Evolutionary conservation across 495 filamentous ascomycete genomes (phyloP), one percentile per base, ranked within the genome.

Genomic region (Lasiosphaeria miniovina): DNA sequence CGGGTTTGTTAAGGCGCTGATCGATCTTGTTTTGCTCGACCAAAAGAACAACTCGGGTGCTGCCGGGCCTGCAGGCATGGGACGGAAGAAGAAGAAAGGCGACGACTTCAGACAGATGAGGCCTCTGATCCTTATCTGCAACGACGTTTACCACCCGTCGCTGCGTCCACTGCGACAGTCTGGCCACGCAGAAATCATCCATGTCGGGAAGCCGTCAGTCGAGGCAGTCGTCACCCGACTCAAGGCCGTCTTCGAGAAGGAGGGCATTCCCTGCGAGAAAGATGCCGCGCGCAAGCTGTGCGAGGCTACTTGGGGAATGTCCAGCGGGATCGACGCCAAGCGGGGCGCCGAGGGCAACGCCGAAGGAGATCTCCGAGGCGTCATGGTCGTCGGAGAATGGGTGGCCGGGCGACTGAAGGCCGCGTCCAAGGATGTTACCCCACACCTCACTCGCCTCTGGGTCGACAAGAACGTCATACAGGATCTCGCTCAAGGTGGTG

Each of bases 341-440:
- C 83, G 71, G 75, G 90, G 76, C 65, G 80, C 67, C 65, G 79
- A 71, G 68, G 75, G 87, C 52, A 88, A 86, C 49, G 86, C 86
- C 10, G 91, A 96, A 66, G 94, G 94, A 41, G 94, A 98, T 71
- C 87, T 98, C 38, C 84, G 94, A 62, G 90, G 91, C 31, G 83
- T 96, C 34, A 88, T 98, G 79, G 94, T 98, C 8, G 89, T 93
- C 7, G 90, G 90, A 34, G 93, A 98, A 79, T 97, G 93, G 91
- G 90, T 94, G 46, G 93, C 94, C 36, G 82, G 87, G 35, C 90
- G 90, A 65, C 74, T 97, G 38, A 82, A 84, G 61, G 84, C 88
- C 12, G 79, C 76, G 6, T 64, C 70, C 6, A 58, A 68, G 52
- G 59, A 63, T 58, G 55, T 59, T 63, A 51, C 71, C 9, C 60